These are phyloP conservation scores for Agrostemma githago DNA, from an alignment of 148 eudicot genomes.

Conservation along the genomic window DNA sequence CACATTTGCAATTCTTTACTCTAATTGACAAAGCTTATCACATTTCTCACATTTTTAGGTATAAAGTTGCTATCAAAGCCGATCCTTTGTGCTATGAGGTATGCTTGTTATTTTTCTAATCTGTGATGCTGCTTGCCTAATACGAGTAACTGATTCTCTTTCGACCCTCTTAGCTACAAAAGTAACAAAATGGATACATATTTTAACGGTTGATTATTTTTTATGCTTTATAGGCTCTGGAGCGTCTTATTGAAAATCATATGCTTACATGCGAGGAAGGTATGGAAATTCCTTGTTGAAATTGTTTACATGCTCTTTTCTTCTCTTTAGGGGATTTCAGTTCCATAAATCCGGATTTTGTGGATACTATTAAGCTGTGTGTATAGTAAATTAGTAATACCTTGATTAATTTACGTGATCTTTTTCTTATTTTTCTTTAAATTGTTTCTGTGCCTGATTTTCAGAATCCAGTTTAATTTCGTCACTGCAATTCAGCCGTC, in stretches of 20 bases:
- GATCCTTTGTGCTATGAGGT: conserved; percentile 99
- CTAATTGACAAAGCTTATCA: background rate
- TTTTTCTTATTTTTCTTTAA: background rate
- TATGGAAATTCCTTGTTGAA: conserved; percentile 10
- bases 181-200: background rate
- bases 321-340: background rate
- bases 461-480: conserved; percentile 67
- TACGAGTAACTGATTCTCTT: background rate
- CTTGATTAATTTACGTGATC: background rate
- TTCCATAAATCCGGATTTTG: background rate
- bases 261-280: conserved; percentile 99
- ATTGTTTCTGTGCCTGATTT: conserved; percentile 22
- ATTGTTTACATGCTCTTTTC: background rate
- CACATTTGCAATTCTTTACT: background rate
- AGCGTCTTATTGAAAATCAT: conserved; percentile 88
- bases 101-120: conserved; percentile 17
- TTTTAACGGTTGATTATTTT: conserved; percentile 11
- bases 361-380: background rate
- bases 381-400: too few relatives aligned
- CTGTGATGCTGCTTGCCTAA: background rate
- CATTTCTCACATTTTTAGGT: conserved; percentile 42
- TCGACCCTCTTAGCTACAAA: background rate
- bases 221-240: conserved; percentile 60
- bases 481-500: conserved; percentile 63
- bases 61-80: conserved; percentile 87